phyloP scores from a whole-genome alignment of 257 asterid species.

The Verbascum thapsus region DNA sequence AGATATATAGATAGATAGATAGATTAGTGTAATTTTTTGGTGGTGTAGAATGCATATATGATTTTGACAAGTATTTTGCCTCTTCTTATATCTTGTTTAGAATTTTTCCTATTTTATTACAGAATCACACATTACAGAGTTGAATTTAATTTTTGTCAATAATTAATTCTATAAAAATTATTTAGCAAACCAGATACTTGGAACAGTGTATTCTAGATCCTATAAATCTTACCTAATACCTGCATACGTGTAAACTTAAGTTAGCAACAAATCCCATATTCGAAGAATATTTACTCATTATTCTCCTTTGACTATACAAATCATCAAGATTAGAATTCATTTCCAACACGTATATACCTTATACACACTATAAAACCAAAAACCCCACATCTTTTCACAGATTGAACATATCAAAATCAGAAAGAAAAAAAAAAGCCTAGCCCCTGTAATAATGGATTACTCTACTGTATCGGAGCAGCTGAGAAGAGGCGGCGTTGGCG shows the following conservation, averaged over 20 bases:
- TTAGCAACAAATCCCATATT: neutral
- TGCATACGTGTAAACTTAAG: neutral
- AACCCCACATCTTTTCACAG: too few species aligned
- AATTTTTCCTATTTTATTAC: too few species aligned
- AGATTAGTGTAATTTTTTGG: neutral
- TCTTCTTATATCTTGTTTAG: too few species aligned
- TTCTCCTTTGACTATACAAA: neutral
- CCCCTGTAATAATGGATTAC: neutral
- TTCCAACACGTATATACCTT: conserved; percentile 16
- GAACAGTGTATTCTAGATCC: neutral
- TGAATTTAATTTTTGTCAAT: too few species aligned
- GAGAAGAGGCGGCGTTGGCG: neutral
- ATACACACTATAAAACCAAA: too few species aligned
- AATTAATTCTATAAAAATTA: too few species aligned
- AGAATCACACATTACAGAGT: too few species aligned
- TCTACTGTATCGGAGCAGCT: neutral
- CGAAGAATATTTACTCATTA: conserved; percentile 9
- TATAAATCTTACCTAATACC: conserved; percentile 20
- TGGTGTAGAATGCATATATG: neutral
- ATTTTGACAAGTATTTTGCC: too few species aligned
- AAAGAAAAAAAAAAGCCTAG: neutral
- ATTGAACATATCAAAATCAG: too few species aligned
- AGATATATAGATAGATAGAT: neutral
- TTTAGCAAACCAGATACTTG: too few species aligned
- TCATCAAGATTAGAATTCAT: neutral